Conservation (phyloP, 257 asterid genomes). For the Solanum phureja region DNA sequence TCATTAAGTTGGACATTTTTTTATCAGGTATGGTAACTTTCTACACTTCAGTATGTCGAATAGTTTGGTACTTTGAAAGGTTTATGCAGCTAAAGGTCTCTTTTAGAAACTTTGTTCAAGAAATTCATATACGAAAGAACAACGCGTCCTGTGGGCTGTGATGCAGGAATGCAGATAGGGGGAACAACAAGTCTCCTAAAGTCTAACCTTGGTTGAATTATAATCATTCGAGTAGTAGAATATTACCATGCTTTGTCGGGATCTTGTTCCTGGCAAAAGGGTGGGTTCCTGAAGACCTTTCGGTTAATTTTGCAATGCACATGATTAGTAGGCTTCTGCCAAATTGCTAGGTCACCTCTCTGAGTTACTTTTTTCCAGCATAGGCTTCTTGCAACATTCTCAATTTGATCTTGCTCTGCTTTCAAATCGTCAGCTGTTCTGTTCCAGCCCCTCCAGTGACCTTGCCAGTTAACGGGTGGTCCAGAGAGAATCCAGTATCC, state of each 20-base stretch:
- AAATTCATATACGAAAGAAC: neutral
- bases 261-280: slow-evolving; percentile 51
- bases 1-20: neutral
- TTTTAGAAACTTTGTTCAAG: neutral
- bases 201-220: neutral
- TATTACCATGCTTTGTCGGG: slow-evolving; percentile 78
- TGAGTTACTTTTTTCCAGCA: slow-evolving; percentile 84
- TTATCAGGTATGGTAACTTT: neutral
- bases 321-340: slow-evolving; percentile 87
- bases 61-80: neutral
- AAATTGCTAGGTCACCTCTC: slow-evolving; percentile 63
- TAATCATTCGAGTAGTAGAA: neutral
- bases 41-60: neutral
- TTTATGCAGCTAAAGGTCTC: neutral
- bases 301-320: slow-evolving; percentile 53
- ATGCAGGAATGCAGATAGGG: neutral
- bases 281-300: slow-evolving; percentile 56
- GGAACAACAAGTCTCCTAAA: neutral
- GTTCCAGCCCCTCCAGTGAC: slow-evolving; percentile 78
- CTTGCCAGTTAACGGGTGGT: slow-evolving; percentile 85
- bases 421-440: slow-evolving; percentile 45
- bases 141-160: neutral
- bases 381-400: slow-evolving; percentile 57
- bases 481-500: slow-evolving; percentile 97
- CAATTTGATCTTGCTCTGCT: slow-evolving; percentile 60